Evolutionary conservation across 2,329 filamentous ascomycete species (phyloP).

Genomic region (Aspergillus costaricaensis): DNA sequence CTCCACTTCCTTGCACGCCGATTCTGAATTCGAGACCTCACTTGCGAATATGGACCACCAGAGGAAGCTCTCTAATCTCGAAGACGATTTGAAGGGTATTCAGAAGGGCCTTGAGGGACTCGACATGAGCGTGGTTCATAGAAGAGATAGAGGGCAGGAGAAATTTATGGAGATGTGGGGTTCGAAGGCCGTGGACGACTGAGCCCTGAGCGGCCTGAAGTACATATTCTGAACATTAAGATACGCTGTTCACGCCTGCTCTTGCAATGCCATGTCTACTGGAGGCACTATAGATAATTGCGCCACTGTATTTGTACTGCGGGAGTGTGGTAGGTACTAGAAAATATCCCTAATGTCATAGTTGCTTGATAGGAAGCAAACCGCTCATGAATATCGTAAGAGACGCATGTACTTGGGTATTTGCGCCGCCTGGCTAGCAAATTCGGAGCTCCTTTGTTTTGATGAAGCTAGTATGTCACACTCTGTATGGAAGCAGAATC

Average conservation of each 20-base stretch:
- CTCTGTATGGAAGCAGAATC: neutral
- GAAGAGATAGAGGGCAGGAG: slow-evolving; percentile 32
- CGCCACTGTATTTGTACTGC: neutral
- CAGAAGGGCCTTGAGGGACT: slow-evolving; percentile 38
- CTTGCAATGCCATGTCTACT: too few species aligned
- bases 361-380: neutral
- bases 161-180: slow-evolving; percentile 39
- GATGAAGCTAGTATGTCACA: neutral
- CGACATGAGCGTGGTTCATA: slow-evolving; percentile 35
- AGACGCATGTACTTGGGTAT: neutral
- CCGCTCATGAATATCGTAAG: neutral
- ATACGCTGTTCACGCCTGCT: too few species aligned
- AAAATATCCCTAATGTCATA: neutral
- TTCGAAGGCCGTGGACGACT: slow-evolving; percentile 2
- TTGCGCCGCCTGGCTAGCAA: neutral
- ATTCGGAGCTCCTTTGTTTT: neutral
- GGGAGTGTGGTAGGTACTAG: neutral
- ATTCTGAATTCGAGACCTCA: slow-evolving; percentile 32
- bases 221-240: too few species aligned
- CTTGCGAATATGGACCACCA: slow-evolving; percentile 32
- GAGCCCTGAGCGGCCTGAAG: neutral
- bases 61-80: slow-evolving; percentile 31
- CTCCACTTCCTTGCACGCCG: slow-evolving; percentile 30
- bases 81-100: slow-evolving; percentile 31
- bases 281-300: neutral